Percentiles rank a stretch among this genome's conserved stretches.
Conservation (phyloP, 495 filamentous ascomycete species). For the Oidiodendron maius region DNA sequence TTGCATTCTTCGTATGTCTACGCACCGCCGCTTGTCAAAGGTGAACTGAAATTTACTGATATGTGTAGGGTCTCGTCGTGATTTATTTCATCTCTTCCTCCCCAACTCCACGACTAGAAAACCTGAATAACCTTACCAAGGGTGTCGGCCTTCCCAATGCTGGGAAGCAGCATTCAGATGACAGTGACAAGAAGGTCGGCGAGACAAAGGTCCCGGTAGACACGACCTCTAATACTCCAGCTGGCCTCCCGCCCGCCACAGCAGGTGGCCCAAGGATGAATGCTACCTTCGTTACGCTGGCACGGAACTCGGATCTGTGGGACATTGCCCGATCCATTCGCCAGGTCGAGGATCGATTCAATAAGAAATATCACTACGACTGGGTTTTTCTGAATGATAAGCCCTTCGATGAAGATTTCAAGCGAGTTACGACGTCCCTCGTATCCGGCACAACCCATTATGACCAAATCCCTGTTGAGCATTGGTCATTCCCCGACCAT, state of each 20-base stretch:
- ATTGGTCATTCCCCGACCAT: constrained; percentile 85
- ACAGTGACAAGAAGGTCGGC: background rate
- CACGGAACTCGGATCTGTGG: constrained; percentile 90
- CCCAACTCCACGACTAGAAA: constrained; percentile 28
- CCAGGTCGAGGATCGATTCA: constrained; percentile 95
- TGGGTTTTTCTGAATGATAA: constrained; percentile 99
- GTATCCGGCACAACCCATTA: constrained; percentile 90
- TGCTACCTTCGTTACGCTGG: constrained; percentile 93
- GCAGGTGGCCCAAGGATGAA: constrained; percentile 70
- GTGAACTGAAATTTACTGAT: constrained; percentile 1
- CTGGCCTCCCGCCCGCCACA: constrained; percentile 42
- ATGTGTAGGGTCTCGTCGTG: constrained; percentile 58
- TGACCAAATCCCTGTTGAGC: constrained; percentile 74
- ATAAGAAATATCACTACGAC: constrained; percentile 91
- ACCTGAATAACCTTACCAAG: constrained; percentile 20
- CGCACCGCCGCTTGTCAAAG: background rate
- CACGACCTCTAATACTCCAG: constrained; percentile 15
- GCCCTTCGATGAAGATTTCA: constrained; percentile 87
- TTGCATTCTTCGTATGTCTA: constrained; percentile 74
- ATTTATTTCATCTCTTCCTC: constrained; percentile 79
- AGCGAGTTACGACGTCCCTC: constrained; percentile 79
- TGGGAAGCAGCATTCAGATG: background rate
- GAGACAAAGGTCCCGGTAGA: background rate
- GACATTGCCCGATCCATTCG: constrained; percentile 94
- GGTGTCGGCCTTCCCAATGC: constrained; percentile 19